Percentiles rank a stretch among this genome's conserved stretches.
These are phyloP conservation scores for Polytolypa hystricis DNA, from an alignment of 2,329 filamentous ascomycete species.

Conservation along the genomic window DNA sequence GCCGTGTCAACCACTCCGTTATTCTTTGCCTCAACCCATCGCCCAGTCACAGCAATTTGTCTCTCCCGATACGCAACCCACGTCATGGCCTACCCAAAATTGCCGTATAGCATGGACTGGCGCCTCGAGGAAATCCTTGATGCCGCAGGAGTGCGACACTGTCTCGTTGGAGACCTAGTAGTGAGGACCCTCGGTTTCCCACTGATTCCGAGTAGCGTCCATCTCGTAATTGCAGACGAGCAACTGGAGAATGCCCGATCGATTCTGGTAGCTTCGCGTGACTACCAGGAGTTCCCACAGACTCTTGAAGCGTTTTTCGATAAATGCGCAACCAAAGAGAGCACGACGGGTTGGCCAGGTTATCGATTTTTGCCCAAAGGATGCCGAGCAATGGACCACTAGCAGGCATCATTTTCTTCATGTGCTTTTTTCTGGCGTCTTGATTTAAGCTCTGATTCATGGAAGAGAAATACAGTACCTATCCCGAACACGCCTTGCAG, in stretches of 20 bases:
- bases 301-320: slow-evolving; percentile 1
- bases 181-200: slow-evolving; percentile 1
- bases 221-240: slow-evolving; percentile 7
- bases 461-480: background rate
- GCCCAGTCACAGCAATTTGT: no score
- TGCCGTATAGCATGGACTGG: no score
- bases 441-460: no score
- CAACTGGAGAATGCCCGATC: slow-evolving; percentile 5
- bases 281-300: background rate
- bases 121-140: slow-evolving; percentile 3
- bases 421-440: slow-evolving; percentile 4
- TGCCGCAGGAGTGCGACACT: slow-evolving; percentile 6
- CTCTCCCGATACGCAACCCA: no score
- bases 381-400: background rate
- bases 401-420: no score
- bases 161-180: slow-evolving; percentile 7
- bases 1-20: no score
- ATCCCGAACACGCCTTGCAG: background rate
- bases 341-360: slow-evolving; percentile 3
- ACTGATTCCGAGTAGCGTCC: slow-evolving; percentile 2
- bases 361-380: slow-evolving; percentile 4
- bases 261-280: background rate
- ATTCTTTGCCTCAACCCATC: no score
- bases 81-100: no score
- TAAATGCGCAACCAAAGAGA: slow-evolving; percentile 1